A percentile compares a stretch with the other conserved stretches of the same genome.
Evolutionary conservation across 2,329 filamentous ascomycete genomes (phyloP).

Genomic region (Sporothrix euskadiensis): DNA sequence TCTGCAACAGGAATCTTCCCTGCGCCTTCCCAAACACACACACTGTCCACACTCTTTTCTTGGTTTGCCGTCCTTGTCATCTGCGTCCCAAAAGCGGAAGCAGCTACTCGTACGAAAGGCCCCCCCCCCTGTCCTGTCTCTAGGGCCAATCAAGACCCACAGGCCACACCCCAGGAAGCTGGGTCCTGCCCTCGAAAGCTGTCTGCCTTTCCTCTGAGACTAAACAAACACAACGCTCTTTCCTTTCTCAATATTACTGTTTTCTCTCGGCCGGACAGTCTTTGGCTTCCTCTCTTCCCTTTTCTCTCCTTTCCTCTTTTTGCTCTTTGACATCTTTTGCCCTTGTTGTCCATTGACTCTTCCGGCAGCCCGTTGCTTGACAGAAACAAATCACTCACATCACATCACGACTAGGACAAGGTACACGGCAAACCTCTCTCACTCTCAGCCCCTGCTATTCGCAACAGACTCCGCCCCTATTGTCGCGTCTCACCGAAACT

Average conservation of each 20-base stretch:
- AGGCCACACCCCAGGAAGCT: background rate
- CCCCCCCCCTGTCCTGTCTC: constrained; percentile 12
- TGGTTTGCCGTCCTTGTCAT: background rate
- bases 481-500: constrained; percentile 22
- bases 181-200: constrained; percentile 1
- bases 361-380: background rate
- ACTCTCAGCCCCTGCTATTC: constrained; percentile 2
- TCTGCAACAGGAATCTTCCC: background rate
- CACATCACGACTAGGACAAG: background rate
- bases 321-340: background rate
- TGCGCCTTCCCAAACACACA: constrained; percentile 7
- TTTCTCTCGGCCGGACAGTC: background rate
- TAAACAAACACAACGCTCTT: constrained; percentile 13
- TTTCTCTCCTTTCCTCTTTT: background rate
- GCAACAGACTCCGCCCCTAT: constrained; percentile 8
- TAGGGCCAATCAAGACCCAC: constrained; percentile 15
- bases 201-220: constrained; percentile 7
- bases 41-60: background rate
- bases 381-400: background rate
- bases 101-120: constrained; percentile 21
- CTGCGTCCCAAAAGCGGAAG: background rate
- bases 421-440: background rate
- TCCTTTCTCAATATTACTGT: background rate
- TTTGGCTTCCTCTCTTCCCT: background rate
- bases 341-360: background rate